phyloP scores from a whole-genome alignment of 108 stramenopile genomes.

The Parmales sp. region DNA sequence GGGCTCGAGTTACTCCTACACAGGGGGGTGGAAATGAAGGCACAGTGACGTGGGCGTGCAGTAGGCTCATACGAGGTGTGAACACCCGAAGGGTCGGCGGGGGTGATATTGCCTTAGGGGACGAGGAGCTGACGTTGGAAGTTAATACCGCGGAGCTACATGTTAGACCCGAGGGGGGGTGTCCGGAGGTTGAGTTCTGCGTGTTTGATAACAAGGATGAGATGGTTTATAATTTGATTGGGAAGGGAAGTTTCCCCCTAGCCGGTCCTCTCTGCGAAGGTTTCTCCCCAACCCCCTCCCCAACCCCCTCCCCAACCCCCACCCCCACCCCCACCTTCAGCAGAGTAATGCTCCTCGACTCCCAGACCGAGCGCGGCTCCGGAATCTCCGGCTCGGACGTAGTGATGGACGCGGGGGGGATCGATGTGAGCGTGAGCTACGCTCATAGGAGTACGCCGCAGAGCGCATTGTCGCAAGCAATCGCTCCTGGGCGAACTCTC shows the following conservation, averaged over 20 bases:
- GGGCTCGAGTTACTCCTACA: neutral
- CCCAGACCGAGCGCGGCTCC: neutral
- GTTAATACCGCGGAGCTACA: neutral
- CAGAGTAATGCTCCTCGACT: neutral
- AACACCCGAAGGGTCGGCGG: neutral
- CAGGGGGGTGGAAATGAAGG: neutral
- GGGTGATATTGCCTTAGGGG: neutral
- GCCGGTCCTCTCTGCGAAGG: neutral
- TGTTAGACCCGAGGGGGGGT: neutral
- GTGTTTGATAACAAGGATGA: neutral
- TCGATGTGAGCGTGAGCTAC: neutral
- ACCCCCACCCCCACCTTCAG: too few species aligned
- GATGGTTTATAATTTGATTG: neutral
- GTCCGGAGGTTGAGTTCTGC: neutral
- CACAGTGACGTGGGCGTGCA: neutral
- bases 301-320: too few species aligned
- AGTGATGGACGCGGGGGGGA: neutral
- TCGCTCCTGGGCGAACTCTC: too few species aligned
- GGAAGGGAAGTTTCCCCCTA: neutral
- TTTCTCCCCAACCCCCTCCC: too few species aligned
- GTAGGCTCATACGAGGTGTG: too few species aligned
- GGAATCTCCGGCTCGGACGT: neutral
- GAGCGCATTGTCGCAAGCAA: too few species aligned
- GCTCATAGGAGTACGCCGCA: neutral
- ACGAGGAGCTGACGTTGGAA: neutral